A percentile compares a stretch with the other conserved stretches of the same genome.
These are phyloP conservation scores for Termitomyces sp. DNA, from an alignment of 768 basidiomycete genomes.

Conservation along the genomic window DNA sequence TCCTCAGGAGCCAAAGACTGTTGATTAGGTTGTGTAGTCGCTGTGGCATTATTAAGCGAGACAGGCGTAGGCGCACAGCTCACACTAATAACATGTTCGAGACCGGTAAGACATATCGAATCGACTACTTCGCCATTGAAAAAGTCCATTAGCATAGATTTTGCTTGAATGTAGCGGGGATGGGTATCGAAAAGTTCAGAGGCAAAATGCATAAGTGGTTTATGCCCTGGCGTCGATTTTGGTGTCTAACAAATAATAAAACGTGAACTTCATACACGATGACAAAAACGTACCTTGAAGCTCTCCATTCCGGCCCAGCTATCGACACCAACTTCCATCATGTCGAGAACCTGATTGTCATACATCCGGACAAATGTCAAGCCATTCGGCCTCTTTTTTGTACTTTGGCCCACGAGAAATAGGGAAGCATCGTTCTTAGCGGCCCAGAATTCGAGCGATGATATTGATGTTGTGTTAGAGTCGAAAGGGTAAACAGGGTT, in stretches of 20 bases:
- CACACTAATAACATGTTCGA: conserved; percentile 87
- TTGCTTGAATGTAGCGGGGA: conserved; percentile 87
- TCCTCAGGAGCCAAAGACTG: conserved; percentile 31
- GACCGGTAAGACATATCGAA: conserved; percentile 75
- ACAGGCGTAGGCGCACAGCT: conserved; percentile 64
- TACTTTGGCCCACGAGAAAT: conserved; percentile 87
- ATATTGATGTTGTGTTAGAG: conserved; percentile 42
- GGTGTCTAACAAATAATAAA: conserved; percentile 51
- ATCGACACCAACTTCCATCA: conserved; percentile 92
- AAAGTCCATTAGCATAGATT: conserved; percentile 85
- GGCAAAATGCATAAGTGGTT: conserved; percentile 93
- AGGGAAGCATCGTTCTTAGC: conserved; percentile 92
- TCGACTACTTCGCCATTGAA: conserved; percentile 89
- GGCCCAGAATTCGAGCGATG: conserved; percentile 89
- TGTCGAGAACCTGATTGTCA: conserved; percentile 83
- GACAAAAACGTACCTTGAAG: conserved; percentile 66
- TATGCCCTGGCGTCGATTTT: conserved; percentile 86
- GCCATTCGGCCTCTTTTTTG: conserved; percentile 91
- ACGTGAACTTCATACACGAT: background rate
- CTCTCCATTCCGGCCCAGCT: conserved; percentile 72
- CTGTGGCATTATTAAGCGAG: conserved; percentile 42
- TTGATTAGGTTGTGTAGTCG: conserved; percentile 18
- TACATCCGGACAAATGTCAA: conserved; percentile 85
- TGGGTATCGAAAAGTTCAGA: conserved; percentile 94
- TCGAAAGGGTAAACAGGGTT: conserved; percentile 92